These are phyloP conservation scores for Scalesia atractyloides DNA, from an alignment of 129 eudicot species.

Conservation along the genomic window DNA sequence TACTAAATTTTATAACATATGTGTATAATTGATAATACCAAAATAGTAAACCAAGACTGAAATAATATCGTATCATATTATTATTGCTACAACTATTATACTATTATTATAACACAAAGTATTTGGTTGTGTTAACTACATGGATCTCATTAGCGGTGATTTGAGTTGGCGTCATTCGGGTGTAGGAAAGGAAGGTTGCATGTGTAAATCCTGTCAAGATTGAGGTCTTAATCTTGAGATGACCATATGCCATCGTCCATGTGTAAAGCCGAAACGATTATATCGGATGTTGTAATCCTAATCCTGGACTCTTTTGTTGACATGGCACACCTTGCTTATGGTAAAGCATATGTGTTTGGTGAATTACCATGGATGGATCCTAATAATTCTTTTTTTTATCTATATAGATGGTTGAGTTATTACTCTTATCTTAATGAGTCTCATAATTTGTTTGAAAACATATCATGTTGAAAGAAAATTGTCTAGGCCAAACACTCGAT, in stretches of 20 bases:
- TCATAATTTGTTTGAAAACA: no score
- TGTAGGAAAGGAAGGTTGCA: not conserved
- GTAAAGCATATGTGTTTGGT: not conserved
- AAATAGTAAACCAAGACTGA: no score
- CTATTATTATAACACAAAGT: no score
- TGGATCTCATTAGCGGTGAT: not conserved
- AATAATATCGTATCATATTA: no score
- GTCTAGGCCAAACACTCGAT: no score
- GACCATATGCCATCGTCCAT: not conserved
- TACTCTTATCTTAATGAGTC: no score
- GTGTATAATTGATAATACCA: no score
- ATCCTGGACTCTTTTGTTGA: not conserved
- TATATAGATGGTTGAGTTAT: not conserved
- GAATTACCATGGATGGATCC: not conserved
- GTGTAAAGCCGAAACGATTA: not conserved
- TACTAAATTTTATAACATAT: no score
- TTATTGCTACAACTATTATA: no score
- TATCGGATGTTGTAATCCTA: not conserved
- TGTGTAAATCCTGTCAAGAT: not conserved
- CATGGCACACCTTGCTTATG: not conserved
- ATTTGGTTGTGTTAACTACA: not conserved
- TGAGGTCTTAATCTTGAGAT: not conserved
- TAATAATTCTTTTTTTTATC: not conserved
- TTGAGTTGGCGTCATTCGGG: not conserved
- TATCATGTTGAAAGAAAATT: no score